phyloP scores from a whole-genome alignment of 2,329 filamentous ascomycete species.

The Scytalidium lignicola region DNA sequence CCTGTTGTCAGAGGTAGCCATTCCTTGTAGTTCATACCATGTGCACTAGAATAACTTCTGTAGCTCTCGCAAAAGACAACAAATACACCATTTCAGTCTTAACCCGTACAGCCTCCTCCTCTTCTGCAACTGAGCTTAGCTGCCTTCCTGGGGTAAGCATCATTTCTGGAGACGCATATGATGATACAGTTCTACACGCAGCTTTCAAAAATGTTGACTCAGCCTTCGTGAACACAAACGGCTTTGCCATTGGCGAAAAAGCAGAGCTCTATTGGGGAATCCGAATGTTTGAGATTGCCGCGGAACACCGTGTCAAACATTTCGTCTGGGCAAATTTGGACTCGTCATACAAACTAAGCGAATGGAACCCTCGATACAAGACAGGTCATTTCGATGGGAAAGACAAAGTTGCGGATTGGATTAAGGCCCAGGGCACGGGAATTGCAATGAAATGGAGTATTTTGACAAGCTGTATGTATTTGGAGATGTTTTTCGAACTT shows the following conservation, averaged over 20 bases:
- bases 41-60: too few relatives aligned
- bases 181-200: slow-evolving; percentile 29
- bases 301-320: slow-evolving; percentile 19
- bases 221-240: slow-evolving; percentile 36
- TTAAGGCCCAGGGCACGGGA: slow-evolving; percentile 10
- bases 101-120: slow-evolving; percentile 29
- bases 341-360: slow-evolving; percentile 30
- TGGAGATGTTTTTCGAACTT: slow-evolving; percentile 23
- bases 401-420: slow-evolving; percentile 25
- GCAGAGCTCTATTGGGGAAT: slow-evolving; percentile 31
- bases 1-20: slow-evolving; percentile 37
- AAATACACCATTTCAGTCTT: slow-evolving; percentile 26
- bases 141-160: too few relatives aligned
- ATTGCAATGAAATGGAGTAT: slow-evolving; percentile 20
- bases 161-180: slow-evolving; percentile 29
- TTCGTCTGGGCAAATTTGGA: slow-evolving; percentile 33
- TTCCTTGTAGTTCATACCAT: too few relatives aligned
- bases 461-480: slow-evolving; percentile 27
- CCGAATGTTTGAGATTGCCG: slow-evolving; percentile 24
- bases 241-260: slow-evolving; percentile 30
- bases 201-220: slow-evolving; percentile 29
- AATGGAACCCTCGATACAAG: slow-evolving; percentile 30
- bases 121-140: too few relatives aligned
- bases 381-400: slow-evolving; percentile 35
- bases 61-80: too few relatives aligned